phyloP scores from a whole-genome alignment of 768 basidiomycete genomes.

The Serpula lacrymans region DNA sequence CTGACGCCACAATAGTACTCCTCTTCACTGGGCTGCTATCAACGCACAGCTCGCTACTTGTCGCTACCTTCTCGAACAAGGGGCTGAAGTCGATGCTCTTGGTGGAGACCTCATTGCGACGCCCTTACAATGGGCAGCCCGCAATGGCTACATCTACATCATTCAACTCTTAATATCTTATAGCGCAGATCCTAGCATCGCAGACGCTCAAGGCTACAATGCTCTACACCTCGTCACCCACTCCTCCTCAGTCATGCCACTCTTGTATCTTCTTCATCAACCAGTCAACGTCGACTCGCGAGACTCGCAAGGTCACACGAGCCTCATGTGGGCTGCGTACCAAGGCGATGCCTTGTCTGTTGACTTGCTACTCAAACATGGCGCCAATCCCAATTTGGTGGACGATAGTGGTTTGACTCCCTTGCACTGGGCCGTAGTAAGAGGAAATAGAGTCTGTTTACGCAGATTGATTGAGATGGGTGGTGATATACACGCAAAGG shows the following conservation, averaged over 20 bases:
- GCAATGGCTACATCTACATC: conserved; percentile 94
- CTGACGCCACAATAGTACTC: conserved; percentile 41
- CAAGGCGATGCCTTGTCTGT: conserved; percentile 97
- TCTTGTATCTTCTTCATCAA: conserved; percentile 89
- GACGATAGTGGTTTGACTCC: conserved; percentile 86
- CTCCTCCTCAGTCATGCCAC: conserved; percentile 90
- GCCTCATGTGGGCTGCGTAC: conserved; percentile 98
- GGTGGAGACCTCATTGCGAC: conserved; percentile 95
- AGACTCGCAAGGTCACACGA: conserved; percentile 90
- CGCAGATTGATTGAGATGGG: conserved; percentile 82
- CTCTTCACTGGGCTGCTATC: conserved; percentile 98
- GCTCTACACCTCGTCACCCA: conserved; percentile 94
- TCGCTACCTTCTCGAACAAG: conserved; percentile 83
- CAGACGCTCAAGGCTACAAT: conserved; percentile 95
- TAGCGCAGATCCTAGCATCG: conserved; percentile 88
- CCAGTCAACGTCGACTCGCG: conserved; percentile 88
- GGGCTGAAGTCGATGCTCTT: conserved; percentile 90
- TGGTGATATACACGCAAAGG: conserved; percentile 75
- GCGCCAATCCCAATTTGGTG: conserved; percentile 70
- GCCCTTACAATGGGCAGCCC: conserved; percentile 97
- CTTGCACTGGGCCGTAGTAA: conserved; percentile 96
- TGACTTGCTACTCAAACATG: conserved; percentile 83
- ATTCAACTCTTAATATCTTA: conserved; percentile 88
- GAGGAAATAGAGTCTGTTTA: conserved; percentile 89
- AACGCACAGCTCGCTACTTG: conserved; percentile 92